Percentiles rank a stretch among this genome's conserved stretches.
These are phyloP conservation scores for Annulohypoxylon moriforme DNA, from an alignment of 495 filamentous ascomycete genomes.

Conservation along the genomic window DNA sequence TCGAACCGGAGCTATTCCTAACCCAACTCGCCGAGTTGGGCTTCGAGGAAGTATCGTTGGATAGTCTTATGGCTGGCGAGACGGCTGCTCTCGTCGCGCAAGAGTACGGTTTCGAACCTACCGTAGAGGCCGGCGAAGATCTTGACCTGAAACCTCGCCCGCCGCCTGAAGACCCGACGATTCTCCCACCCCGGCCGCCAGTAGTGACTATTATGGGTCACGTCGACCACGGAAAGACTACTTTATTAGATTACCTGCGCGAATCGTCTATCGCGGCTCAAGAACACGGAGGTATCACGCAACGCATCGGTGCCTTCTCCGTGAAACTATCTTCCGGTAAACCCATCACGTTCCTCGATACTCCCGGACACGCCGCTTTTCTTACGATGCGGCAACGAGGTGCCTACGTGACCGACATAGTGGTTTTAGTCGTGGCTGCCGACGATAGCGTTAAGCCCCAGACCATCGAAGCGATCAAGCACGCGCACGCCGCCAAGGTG, in stretches of 20 bases:
- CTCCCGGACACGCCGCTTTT: constrained; percentile 96
- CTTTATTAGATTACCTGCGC: constrained; percentile 91
- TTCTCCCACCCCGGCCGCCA: constrained; percentile 80
- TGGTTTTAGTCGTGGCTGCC: constrained; percentile 94
- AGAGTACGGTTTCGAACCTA: constrained; percentile 93
- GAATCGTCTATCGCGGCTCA: constrained; percentile 89
- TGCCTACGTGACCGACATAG: constrained; percentile 95
- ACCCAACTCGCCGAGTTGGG: constrained; percentile 80
- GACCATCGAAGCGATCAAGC: constrained; percentile 95
- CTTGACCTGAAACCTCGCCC: constrained; percentile 81
- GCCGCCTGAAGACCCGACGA: constrained; percentile 74
- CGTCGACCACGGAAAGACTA: constrained; percentile 99
- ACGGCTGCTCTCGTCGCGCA: constrained; percentile 89
- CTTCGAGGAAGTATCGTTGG: constrained; percentile 82
- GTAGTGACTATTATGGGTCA: constrained; percentile 99
- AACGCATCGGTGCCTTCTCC: constrained; percentile 99
- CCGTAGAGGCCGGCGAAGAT: constrained; percentile 73
- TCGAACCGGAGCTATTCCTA: constrained; percentile 76
- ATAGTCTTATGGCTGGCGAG: constrained; percentile 88
- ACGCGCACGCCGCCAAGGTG: constrained; percentile 88
- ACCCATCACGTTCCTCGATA: constrained; percentile 95
- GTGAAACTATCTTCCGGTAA: constrained; percentile 87
- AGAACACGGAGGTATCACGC: constrained; percentile 97
- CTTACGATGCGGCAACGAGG: constrained; percentile 95
- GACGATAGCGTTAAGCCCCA: constrained; percentile 99